Conservation (phyloP, 495 filamentous ascomycete genomes). For the Monascus purpureus region DNA sequence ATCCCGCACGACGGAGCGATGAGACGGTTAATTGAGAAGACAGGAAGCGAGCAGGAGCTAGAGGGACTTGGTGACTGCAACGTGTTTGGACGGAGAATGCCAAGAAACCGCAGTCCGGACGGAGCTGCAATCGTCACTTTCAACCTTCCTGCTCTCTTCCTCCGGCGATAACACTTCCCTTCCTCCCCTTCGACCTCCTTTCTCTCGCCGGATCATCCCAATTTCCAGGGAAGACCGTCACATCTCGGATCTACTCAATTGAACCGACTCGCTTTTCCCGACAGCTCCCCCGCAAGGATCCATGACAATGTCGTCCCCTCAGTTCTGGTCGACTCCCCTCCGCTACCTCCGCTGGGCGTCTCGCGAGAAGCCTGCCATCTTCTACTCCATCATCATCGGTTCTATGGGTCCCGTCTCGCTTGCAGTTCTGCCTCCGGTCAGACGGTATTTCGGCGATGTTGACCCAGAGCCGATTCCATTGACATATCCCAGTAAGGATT, state of each 20-base stretch:
- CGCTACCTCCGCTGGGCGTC: slow-evolving; percentile 78
- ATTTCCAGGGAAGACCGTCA: background rate
- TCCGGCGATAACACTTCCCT: background rate
- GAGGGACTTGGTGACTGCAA: slow-evolving; percentile 20
- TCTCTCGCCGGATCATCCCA: background rate
- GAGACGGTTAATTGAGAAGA: slow-evolving; percentile 8
- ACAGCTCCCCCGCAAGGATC: no score
- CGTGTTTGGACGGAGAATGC: slow-evolving; percentile 32
- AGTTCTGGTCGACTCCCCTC: slow-evolving; percentile 70
- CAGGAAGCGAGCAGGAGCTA: slow-evolving; percentile 7
- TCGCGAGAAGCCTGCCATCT: slow-evolving; percentile 73
- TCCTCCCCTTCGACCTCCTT: background rate
- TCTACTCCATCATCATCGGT: slow-evolving; percentile 69
- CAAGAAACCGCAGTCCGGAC: slow-evolving; percentile 16
- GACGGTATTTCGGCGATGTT: slow-evolving; percentile 54
- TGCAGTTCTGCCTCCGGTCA: slow-evolving; percentile 51
- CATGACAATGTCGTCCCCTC: slow-evolving; percentile 50
- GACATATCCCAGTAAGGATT: slow-evolving; percentile 75
- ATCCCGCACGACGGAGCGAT: slow-evolving; percentile 26
- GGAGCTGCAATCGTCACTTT: slow-evolving; percentile 22
- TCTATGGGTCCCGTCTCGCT: slow-evolving; percentile 54
- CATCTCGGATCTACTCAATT: slow-evolving; percentile 2
- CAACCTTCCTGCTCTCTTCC: slow-evolving; percentile 14
- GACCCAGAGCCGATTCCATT: slow-evolving; percentile 57
- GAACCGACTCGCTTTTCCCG: slow-evolving; percentile 6